Evolutionary conservation across 2,329 filamentous ascomycete genomes (phyloP).

Genomic region (Ilyonectria destructans): DNA sequence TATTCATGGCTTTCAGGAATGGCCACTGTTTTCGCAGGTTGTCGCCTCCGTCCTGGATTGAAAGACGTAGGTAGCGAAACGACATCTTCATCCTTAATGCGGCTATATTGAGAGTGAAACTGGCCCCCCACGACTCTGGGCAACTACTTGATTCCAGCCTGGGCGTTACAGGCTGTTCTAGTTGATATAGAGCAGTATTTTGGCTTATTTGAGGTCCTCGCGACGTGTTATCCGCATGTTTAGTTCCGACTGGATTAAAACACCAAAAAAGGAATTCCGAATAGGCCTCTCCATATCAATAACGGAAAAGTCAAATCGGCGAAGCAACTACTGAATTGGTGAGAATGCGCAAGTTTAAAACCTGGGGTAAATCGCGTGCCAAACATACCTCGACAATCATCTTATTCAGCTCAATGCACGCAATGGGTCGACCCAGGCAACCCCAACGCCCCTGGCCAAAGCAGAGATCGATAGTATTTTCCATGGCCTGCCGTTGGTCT

Average conservation of each 20-base stretch:
- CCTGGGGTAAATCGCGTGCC: no score
- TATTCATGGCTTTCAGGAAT: no score
- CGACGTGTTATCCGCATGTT: conserved; percentile 19
- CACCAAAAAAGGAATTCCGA: conserved; percentile 3
- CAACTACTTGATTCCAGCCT: no score
- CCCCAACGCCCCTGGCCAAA: conserved; percentile 26
- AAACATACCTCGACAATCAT: conserved; percentile 28
- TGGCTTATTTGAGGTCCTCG: not conserved
- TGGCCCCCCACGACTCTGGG: no score
- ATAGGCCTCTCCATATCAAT: conserved; percentile 2
- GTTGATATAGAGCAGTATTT: no score
- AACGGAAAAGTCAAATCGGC: conserved; percentile 19
- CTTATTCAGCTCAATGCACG: conserved; percentile 25
- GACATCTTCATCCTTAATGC: no score
- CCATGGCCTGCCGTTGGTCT: conserved; percentile 7
- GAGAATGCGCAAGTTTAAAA: not conserved
- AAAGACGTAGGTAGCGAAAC: no score
- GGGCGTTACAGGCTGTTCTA: no score
- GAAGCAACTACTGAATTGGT: not conserved
- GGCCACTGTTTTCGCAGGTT: no score
- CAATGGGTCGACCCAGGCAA: conserved; percentile 23
- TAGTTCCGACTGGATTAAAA: not conserved
- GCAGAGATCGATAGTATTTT: conserved; percentile 19
- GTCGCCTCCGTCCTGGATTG: no score
- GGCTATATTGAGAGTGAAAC: no score